Evolutionary conservation across 2,329 filamentous ascomycete species (phyloP).

Genomic region (Botrytis squamosa): DNA sequence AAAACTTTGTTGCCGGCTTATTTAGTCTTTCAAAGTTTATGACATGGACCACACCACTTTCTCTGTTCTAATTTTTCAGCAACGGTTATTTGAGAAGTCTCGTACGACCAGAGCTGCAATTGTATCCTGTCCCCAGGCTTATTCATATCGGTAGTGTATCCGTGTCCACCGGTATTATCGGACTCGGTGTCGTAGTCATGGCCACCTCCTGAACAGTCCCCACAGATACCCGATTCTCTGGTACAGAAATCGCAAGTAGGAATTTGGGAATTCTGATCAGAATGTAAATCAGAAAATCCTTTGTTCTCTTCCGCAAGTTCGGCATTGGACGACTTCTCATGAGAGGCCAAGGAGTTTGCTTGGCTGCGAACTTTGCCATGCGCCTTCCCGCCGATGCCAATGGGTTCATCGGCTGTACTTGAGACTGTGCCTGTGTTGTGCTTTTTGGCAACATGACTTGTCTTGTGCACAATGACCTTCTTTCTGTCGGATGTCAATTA

Average conservation of each 20-base stretch:
- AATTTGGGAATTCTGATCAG: neutral
- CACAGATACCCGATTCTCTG: neutral
- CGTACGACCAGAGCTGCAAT: constrained; percentile 1
- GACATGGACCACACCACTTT: constrained; percentile 7
- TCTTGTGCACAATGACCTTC: neutral
- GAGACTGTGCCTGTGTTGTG: neutral
- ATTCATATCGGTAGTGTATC: constrained; percentile 2
- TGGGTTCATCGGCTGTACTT: neutral
- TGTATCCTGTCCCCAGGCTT: neutral
- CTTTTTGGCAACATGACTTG: neutral
- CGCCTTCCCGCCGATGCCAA: neutral
- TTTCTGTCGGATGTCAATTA: neutral
- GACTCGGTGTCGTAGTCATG: constrained; percentile 8
- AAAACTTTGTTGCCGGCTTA: neutral
- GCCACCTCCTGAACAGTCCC: neutral
- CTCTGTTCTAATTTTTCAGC: constrained; percentile 15
- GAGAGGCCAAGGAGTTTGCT: neutral
- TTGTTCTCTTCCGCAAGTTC: neutral
- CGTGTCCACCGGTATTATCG: constrained; percentile 12
- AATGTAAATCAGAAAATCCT: neutral
- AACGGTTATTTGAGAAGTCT: constrained; percentile 14
- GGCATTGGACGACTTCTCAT: neutral
- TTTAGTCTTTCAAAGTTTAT: neutral
- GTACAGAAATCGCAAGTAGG: neutral
- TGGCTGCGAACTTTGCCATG: neutral